Evolutionary conservation across 148 eudicot genomes (phyloP).

Genomic region (Dianthus caryophyllus): DNA sequence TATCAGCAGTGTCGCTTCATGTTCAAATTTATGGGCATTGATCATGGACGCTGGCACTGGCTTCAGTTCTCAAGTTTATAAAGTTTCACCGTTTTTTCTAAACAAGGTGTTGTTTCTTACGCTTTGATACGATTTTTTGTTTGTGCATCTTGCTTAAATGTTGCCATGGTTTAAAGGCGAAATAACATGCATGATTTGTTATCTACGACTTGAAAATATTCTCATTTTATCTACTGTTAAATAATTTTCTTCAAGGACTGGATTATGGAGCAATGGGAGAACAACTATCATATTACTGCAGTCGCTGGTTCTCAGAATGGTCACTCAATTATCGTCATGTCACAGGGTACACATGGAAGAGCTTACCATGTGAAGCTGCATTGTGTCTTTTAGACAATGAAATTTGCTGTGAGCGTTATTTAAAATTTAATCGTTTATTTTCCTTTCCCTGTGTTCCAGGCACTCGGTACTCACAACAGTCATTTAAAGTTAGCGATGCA

Average conservation of each 20-base stretch:
- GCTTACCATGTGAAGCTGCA: neutral
- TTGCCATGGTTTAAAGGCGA: neutral
- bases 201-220: neutral
- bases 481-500: constrained; percentile 92
- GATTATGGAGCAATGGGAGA: constrained; percentile 99
- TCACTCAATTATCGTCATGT: constrained; percentile 85
- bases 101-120: constrained; percentile 55
- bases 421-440: neutral
- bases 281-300: constrained; percentile 75
- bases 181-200: neutral
- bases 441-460: constrained; percentile 35
- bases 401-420: neutral
- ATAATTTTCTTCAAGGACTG: constrained; percentile 52
- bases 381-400: neutral
- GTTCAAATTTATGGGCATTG: constrained; percentile 77
- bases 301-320: constrained; percentile 84
- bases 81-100: constrained; percentile 73
- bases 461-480: constrained; percentile 78
- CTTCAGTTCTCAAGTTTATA: constrained; percentile 70
- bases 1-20: constrained; percentile 80
- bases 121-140: neutral
- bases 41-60: constrained; percentile 99
- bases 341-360: constrained; percentile 50
- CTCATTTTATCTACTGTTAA: constrained; percentile 1
- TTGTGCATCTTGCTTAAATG: neutral